Conservation (phyloP, 164 flowering plant genomes). For the Nymphaea colorata region DNA sequence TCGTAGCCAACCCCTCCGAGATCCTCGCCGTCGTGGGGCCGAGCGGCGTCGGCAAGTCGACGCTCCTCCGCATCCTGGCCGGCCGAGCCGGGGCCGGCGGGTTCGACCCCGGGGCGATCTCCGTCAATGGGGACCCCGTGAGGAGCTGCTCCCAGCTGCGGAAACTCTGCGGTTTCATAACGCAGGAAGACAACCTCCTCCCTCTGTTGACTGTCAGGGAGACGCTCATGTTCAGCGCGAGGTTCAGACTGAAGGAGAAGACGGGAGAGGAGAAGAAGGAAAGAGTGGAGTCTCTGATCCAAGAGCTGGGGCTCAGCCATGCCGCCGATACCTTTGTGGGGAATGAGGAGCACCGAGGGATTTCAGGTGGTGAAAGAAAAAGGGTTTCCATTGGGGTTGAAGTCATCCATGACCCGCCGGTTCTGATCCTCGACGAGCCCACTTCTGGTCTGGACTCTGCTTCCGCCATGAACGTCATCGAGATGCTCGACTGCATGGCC, state of each 20-base stretch:
- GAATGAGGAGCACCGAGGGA: slow-evolving; percentile 71
- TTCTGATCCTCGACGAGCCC: slow-evolving; percentile 81
- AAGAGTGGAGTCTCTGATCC: slow-evolving; percentile 53
- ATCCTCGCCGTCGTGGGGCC: slow-evolving; percentile 82
- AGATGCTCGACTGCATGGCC: slow-evolving; percentile 64
- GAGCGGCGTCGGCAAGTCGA: slow-evolving; percentile 88
- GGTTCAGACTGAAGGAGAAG: slow-evolving; percentile 45
- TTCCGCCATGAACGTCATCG: slow-evolving; percentile 74
- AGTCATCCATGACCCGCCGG: slow-evolving; percentile 71
- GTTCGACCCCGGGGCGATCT: slow-evolving; percentile 37
- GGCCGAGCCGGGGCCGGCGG: slow-evolving; percentile 41
- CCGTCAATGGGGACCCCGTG: slow-evolving; percentile 30
- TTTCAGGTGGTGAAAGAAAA: slow-evolving; percentile 87
- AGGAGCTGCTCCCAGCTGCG: slow-evolving; percentile 39
- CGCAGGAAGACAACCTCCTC: slow-evolving; percentile 75
- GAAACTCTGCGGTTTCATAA: slow-evolving; percentile 69
- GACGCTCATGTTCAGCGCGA: slow-evolving; percentile 70
- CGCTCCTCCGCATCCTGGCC: slow-evolving; percentile 55
- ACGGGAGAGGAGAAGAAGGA: slow-evolving; percentile 33
- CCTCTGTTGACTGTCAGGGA: slow-evolving; percentile 88
- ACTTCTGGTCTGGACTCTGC: slow-evolving; percentile 90
- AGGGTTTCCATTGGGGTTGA: slow-evolving; percentile 85
- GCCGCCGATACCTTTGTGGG: slow-evolving; percentile 68
- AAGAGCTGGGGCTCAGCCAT: slow-evolving; percentile 63
- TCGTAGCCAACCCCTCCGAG: slow-evolving; percentile 47